phyloP scores from a whole-genome alignment of 2,329 filamentous ascomycete genomes.

The Lecanicillium sp. region DNA sequence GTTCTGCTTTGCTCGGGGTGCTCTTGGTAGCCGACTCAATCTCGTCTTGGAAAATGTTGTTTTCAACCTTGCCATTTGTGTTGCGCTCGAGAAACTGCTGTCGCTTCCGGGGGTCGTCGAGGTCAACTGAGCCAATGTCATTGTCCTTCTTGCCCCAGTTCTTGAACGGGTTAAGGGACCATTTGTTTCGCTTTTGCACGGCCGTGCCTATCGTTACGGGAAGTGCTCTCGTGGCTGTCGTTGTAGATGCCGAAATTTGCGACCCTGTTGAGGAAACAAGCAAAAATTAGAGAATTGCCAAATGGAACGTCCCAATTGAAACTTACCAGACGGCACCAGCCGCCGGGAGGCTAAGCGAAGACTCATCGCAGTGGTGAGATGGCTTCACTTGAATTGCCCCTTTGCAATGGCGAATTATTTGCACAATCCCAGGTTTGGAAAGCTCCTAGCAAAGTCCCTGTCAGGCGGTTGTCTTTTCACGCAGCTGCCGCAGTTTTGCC shows the following conservation, averaged over 20 bases:
- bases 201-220: constrained; percentile 1
- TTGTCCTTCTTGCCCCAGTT: constrained; percentile 29
- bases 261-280: not conserved
- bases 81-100: constrained; percentile 35
- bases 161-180: constrained; percentile 36
- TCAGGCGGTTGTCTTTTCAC: constrained; percentile 15
- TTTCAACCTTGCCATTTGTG: constrained; percentile 38
- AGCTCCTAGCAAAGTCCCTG: constrained; percentile 4
- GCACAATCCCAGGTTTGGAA: not conserved
- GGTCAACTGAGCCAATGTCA: constrained; percentile 25
- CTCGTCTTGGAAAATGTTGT: constrained; percentile 60
- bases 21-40: constrained; percentile 30
- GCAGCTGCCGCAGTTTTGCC: constrained; percentile 19
- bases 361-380: constrained; percentile 49
- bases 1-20: not conserved
- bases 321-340: constrained; percentile 54
- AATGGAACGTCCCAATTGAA: not conserved
- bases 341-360: constrained; percentile 57
- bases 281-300: not conserved
- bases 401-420: constrained; percentile 24
- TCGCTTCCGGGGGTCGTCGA: constrained; percentile 38
- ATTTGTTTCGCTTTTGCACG: constrained; percentile 36
- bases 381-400: constrained; percentile 18
- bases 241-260: not conserved
- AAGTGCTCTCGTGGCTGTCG: not conserved